Conservation (phyloP, 345 rosid species). For the Draba incana region DNA sequence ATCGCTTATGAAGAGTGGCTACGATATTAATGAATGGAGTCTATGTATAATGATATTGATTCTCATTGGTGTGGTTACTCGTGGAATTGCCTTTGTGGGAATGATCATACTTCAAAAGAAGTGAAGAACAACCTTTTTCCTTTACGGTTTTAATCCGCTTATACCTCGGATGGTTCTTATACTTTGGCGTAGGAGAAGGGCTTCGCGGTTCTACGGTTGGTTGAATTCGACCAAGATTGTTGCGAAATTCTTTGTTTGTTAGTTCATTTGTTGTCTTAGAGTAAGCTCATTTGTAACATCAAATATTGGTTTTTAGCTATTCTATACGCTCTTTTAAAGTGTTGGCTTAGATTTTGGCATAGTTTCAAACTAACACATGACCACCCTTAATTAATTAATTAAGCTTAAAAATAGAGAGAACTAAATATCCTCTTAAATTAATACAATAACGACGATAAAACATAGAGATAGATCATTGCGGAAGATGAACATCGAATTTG, state of each 20-base stretch:
- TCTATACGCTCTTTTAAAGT: background rate
- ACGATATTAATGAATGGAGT: conserved; percentile 60
- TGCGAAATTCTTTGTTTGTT: conserved; percentile 21
- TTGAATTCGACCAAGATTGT: conserved; percentile 2
- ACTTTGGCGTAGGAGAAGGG: background rate
- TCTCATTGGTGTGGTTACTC: conserved; percentile 55
- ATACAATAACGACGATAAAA: too few species aligned
- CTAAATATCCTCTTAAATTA: too few species aligned
- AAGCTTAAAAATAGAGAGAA: too few species aligned
- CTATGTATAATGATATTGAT: conserved; percentile 61
- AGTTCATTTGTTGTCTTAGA: conserved; percentile 5
- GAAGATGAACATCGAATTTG: too few species aligned
- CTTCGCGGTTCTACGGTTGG: background rate
- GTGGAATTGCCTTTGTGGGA: conserved; percentile 59
- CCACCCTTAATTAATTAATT: too few species aligned
- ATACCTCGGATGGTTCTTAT: conserved; percentile 1
- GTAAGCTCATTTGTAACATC: conserved; percentile 16
- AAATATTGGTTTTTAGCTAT: conserved; percentile 14
- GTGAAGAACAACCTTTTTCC: conserved; percentile 40
- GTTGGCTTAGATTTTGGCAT: background rate
- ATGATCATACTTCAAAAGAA: conserved; percentile 71
- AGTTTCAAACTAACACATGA: background rate
- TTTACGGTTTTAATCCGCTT: background rate
- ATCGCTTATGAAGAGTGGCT: conserved; percentile 57
- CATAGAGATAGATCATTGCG: too few species aligned